Evolutionary conservation across 768 basidiomycete species (phyloP), one percentile per base, ranked within the genome.

Genomic region (Suillus fuscotomentosus): DNA sequence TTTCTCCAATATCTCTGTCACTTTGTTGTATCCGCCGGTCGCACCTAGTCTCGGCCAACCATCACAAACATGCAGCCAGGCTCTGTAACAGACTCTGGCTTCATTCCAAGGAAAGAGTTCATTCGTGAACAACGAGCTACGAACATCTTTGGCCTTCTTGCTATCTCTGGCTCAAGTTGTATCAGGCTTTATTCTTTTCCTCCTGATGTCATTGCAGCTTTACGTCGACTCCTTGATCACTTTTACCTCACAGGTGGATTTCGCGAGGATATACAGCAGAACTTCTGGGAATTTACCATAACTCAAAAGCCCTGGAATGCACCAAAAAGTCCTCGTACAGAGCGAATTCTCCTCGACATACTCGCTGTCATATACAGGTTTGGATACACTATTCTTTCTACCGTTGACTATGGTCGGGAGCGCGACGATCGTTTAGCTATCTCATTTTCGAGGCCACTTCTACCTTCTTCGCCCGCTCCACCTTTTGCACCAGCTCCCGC

Each of bases 341-440:
- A 92, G 73, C 86, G 84, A 67, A 85, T 92, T 63, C 77, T 92
- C 48, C 76, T 92, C 65, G 86, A 89, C 68, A 84, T 92, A 64
- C 75, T 92, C 61, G 76, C 83, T 42, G 78, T 87, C 67, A 77
- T 92, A 48, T 86, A 88, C 71, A 83, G 84, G 62, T 83, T 83
- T 70, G 88, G 88, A 47, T 90, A 86, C 71, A 77, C 77, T 27
- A 88, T 86, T 67, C 78, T 91, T 10, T 90, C 90, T 24, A 84
- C 83, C 50, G 80, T 92, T 66, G 90, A 91, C 76, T 92, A 92
- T 73, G 91, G 90, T 39, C 82, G 89, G 63, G 91, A 92, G 74
- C 80, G 78, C 50, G 91, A 92, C 69, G 91, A 92, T 75, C 84
- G 87, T 48, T 71, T 92, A 10, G 84, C 86, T 60, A 83, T 92